A percentile compares a stretch with the other conserved stretches of the same genome.
Evolutionary conservation across 1,284 basidiomycete genomes (phyloP).

Genomic region (Malassezia obtusa): DNA sequence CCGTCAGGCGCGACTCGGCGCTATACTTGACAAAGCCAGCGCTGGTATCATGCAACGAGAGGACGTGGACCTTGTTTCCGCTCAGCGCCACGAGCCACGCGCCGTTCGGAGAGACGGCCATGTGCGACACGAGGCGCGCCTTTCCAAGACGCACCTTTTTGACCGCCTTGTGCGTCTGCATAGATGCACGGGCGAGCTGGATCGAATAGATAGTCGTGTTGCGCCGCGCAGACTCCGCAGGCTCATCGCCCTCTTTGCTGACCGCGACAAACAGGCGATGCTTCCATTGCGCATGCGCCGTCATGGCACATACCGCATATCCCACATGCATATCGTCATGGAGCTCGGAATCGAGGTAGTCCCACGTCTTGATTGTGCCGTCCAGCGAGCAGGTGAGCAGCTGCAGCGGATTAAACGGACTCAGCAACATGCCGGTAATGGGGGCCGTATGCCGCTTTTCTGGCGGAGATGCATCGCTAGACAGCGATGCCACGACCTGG

Average conservation of each 20-base stretch:
- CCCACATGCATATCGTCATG: slow-evolving; percentile 54
- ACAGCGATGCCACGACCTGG: slow-evolving; percentile 40
- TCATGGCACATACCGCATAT: slow-evolving; percentile 64
- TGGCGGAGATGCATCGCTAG: slow-evolving; percentile 10
- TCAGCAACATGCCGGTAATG: slow-evolving; percentile 63
- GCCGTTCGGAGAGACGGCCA: slow-evolving; percentile 66
- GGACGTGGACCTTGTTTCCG: slow-evolving; percentile 70
- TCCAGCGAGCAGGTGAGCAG: slow-evolving; percentile 75
- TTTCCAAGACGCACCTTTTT: slow-evolving; percentile 55
- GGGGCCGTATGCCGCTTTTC: slow-evolving; percentile 22
- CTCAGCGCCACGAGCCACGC: slow-evolving; percentile 72
- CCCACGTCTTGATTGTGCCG: slow-evolving; percentile 80
- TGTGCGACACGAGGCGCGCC: slow-evolving; percentile 31
- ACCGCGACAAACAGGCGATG: slow-evolving; percentile 62
- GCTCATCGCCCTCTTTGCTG: neutral
- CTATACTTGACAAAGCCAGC: slow-evolving; percentile 69
- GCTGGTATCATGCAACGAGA: slow-evolving; percentile 23
- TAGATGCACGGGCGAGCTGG: slow-evolving; percentile 15
- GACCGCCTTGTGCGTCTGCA: slow-evolving; percentile 27
- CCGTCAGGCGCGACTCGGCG: slow-evolving; percentile 57
- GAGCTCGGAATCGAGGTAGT: slow-evolving; percentile 75
- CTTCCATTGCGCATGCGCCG: slow-evolving; percentile 59
- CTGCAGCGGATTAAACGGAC: slow-evolving; percentile 78
- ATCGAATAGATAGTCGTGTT: slow-evolving; percentile 31
- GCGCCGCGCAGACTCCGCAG: neutral